These are phyloP conservation scores for Pyrenochaeta sp. DNA, from an alignment of 2,329 filamentous ascomycete genomes.

Conservation along the genomic window DNA sequence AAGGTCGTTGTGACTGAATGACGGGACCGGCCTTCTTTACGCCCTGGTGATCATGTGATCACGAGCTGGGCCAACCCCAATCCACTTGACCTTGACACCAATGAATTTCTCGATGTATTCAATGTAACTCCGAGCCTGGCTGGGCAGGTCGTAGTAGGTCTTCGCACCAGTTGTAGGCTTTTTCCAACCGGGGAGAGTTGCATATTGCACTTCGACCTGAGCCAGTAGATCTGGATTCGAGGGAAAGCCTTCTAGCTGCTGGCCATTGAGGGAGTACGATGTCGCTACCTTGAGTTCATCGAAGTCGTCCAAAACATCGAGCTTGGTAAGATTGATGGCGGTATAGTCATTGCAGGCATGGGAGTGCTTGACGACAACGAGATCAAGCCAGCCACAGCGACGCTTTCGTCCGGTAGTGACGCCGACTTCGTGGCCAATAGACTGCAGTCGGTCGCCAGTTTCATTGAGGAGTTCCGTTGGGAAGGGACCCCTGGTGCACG, in stretches of 20 bases:
- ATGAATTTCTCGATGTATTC: conserved; percentile 72
- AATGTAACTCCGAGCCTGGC: conserved; percentile 70
- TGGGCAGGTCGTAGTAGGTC: conserved; percentile 69
- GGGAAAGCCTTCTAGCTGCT: conserved; percentile 68
- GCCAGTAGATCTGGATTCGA: conserved; percentile 67
- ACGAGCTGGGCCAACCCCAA: conserved; percentile 71
- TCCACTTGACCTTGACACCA: conserved; percentile 68
- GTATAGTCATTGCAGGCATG: conserved; percentile 72
- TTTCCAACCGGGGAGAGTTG: conserved; percentile 74
- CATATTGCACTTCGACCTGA: conserved; percentile 69
- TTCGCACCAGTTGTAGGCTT: conserved; percentile 66
- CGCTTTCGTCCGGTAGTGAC: conserved; percentile 66
- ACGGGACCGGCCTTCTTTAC: conserved; percentile 13
- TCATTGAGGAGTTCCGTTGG: conserved; percentile 70
- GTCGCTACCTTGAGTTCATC: conserved; percentile 76
- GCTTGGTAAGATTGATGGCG: conserved; percentile 68
- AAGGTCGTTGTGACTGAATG: conserved; percentile 1
- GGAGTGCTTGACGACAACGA: conserved; percentile 73
- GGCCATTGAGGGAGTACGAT: conserved; percentile 68
- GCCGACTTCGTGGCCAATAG: conserved; percentile 63
- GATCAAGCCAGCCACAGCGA: conserved; percentile 71
- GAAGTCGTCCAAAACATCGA: conserved; percentile 78
- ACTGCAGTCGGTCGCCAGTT: conserved; percentile 64
- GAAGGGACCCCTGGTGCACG: conserved; percentile 65
- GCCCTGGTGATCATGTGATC: conserved; percentile 69